Base-by-base conservation (phyloP, 495 filamentous ascomycete genomes). In the Aspergillus bertholletiae region DNA sequence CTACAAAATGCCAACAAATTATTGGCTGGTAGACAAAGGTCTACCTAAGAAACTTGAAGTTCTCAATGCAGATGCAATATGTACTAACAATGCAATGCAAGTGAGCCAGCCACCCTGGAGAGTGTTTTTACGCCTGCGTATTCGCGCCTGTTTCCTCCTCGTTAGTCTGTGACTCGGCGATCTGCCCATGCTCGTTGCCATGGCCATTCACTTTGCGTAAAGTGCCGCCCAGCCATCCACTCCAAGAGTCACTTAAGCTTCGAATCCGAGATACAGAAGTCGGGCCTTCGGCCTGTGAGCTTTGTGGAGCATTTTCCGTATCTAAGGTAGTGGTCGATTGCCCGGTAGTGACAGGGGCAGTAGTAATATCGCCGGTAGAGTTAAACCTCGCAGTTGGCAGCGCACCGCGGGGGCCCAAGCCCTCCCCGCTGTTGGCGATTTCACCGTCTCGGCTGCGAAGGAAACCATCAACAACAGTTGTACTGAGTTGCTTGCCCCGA, bases 161-260 rank as follows among this genome's bases (percentile, higher is more conserved):
- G 13, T 22, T 24, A 5, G n/a, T 35, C 26, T 22, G 40, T 1
- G 49, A 27, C 18, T 43, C 49, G 18, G 6, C 5, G 12, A 24
- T 17, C 13, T 43, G 23, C 18, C 44, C 49, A 52, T 3, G 15
- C 20, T 7, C 28, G 32, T 35, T 24, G n/a, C 39, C 50, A 3
- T 22, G 6, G 7, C n/a, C 18, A 18, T 43, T 43, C 39, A 18
- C 18, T 35, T 52, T 58, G 43, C 57, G 58, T 15, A 64, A 40
- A 11, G 54, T 51, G 26, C 68, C 69, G n/a, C 74, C 73, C 15
- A 77, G 55, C 74, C 74, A 77, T 48, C 66, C 72, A 37, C 60
- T 71, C 69, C 69, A 71, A 1, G 74, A 76, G 54, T 77, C 74
- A 58, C 74, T 77, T 32, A 77, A 57, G 50, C 74, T 77, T 57